phyloP scores from a whole-genome alignment of 371 early-diverging fungal genomes.

The Sporodiniella umbellata region DNA sequence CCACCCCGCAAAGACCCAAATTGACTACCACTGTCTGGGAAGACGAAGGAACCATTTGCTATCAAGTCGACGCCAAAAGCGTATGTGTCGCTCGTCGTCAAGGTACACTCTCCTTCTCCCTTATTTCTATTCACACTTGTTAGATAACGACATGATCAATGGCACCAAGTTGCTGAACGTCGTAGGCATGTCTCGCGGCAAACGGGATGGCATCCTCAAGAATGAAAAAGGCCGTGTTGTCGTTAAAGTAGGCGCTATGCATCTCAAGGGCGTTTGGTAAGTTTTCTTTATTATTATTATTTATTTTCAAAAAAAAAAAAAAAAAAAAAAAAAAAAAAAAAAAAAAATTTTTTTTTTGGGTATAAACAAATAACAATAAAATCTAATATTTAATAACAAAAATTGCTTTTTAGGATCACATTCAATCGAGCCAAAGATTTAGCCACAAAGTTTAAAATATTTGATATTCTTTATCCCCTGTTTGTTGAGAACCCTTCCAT shows the following conservation, averaged over 20 bases:
- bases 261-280: slow-evolving; percentile 87
- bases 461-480: slow-evolving; percentile 64
- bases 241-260: slow-evolving; percentile 87
- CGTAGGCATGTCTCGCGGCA: slow-evolving; percentile 86
- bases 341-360: too few species aligned
- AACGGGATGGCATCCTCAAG: slow-evolving; percentile 84
- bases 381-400: too few species aligned
- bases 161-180: slow-evolving; percentile 86
- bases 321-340: too few species aligned
- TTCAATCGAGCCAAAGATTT: slow-evolving; percentile 61
- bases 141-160: slow-evolving; percentile 83
- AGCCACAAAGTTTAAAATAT: slow-evolving; percentile 61
- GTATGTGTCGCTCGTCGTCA: slow-evolving; percentile 78
- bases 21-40: slow-evolving; percentile 82
- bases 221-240: slow-evolving; percentile 84
- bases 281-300: slow-evolving; percentile 6
- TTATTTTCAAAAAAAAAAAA: too few species aligned
- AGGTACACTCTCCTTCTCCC: slow-evolving; percentile 38
- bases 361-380: too few species aligned
- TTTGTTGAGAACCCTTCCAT: slow-evolving; percentile 62
- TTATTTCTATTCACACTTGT: too few species aligned
- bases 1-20: slow-evolving; percentile 51
- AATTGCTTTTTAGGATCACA: slow-evolving; percentile 51
- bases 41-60: slow-evolving; percentile 77
- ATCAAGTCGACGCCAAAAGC: slow-evolving; percentile 76